Percentiles rank a stretch among this genome's conserved stretches.
These are phyloP conservation scores for Botrytis galanthina DNA, from an alignment of 2,329 filamentous ascomycete genomes.

Conservation along the genomic window DNA sequence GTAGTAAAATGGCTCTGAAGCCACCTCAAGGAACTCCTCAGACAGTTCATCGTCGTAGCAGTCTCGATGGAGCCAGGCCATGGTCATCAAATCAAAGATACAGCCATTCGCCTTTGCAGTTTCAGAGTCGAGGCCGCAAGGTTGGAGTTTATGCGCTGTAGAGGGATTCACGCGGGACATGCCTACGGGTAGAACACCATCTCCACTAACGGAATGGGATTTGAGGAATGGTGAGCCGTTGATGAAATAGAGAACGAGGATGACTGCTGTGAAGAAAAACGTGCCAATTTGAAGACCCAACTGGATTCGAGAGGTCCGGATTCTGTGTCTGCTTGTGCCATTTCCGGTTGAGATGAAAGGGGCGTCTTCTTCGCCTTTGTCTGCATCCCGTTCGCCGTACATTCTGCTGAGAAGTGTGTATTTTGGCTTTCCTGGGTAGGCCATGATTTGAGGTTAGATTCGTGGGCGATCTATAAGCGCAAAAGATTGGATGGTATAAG, in stretches of 20 bases:
- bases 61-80: background rate
- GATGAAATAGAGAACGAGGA: background rate
- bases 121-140: background rate
- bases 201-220: background rate
- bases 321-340: background rate
- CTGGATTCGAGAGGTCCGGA: background rate
- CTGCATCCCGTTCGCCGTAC: background rate
- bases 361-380: background rate
- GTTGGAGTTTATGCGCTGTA: background rate
- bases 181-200: background rate
- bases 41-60: background rate
- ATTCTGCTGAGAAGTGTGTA: background rate
- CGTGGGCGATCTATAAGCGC: background rate
- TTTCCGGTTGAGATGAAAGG: background rate
- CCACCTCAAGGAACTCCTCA: background rate
- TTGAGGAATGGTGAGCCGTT: background rate
- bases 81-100: background rate
- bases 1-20: slow-evolving; percentile 5
- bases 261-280: background rate
- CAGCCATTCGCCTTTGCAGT: slow-evolving; percentile 2
- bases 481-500: background rate
- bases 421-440: background rate
- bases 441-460: background rate
- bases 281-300: background rate
- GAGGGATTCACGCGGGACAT: background rate